These are phyloP conservation scores for Luffa acutangula DNA, from an alignment of 306 rosid species.

Conservation along the genomic window DNA sequence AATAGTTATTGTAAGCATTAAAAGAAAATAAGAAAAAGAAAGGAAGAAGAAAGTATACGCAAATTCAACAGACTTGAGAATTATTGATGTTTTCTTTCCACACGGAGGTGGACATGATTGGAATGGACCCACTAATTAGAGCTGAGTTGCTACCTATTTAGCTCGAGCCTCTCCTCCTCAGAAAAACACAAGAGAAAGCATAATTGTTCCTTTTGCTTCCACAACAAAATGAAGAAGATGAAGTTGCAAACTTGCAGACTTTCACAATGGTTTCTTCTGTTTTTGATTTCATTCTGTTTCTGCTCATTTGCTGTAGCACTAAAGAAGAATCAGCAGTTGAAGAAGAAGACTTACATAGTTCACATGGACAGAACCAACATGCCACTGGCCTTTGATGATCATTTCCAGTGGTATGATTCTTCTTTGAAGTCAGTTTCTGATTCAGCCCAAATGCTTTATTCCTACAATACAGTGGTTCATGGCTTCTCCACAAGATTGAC, in stretches of 20 bases:
- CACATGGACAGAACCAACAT: conserved; percentile 73
- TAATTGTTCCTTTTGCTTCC: not conserved
- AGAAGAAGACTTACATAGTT: conserved; percentile 60
- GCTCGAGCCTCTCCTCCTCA: not conserved
- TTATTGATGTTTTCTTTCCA: not conserved
- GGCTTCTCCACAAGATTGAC: conserved; percentile 87
- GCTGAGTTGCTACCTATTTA: not conserved
- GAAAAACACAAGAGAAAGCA: not conserved
- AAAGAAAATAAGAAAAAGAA: not conserved
- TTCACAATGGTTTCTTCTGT: conserved; percentile 19
- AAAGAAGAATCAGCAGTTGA: conserved; percentile 24
- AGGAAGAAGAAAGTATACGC: not conserved
- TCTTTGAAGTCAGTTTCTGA: conserved; percentile 61
- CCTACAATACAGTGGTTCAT: conserved; percentile 54
- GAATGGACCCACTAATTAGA: conserved; percentile 1
- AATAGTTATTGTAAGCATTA: not conserved
- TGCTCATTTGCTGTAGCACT: conserved; percentile 19
- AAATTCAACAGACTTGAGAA: not conserved
- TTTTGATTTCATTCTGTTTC: conserved; percentile 14
- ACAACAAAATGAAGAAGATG: conserved; percentile 18
- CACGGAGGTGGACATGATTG: conserved; percentile 11
- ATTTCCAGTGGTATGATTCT: conserved; percentile 57
- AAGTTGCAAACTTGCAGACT: conserved; percentile 24
- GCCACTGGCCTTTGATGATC: conserved; percentile 55
- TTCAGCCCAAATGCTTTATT: conserved; percentile 63